Evolutionary conservation across 2,329 filamentous ascomycete species (phyloP).

Genomic region (Exserohilum rostratum): DNA sequence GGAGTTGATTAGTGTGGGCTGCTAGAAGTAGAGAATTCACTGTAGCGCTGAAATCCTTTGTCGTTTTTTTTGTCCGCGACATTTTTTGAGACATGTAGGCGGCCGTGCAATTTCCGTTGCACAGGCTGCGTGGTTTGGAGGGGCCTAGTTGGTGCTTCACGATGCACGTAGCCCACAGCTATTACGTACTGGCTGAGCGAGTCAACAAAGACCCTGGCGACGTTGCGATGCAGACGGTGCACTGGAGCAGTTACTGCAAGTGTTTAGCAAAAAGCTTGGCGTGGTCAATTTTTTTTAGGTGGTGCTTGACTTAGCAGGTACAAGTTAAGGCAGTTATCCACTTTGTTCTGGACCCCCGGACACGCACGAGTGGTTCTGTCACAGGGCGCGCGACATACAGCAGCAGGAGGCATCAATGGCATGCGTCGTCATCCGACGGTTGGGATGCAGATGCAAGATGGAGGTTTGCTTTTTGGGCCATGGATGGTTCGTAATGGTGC

Average conservation of each 20-base stretch:
- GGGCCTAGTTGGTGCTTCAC: constrained; percentile 21
- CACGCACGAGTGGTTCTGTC: constrained; percentile 9
- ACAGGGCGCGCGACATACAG: constrained; percentile 3
- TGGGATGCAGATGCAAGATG: neutral
- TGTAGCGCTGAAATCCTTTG: constrained; percentile 6
- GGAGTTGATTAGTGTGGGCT: neutral
- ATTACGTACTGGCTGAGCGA: constrained; percentile 28
- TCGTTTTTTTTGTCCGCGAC: constrained; percentile 2
- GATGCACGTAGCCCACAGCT: constrained; percentile 19
- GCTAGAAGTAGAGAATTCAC: constrained; percentile 3
- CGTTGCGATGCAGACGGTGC: constrained; percentile 1
- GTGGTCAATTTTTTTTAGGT: constrained; percentile 1
- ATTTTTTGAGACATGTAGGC: constrained; percentile 12
- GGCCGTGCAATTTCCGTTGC: constrained; percentile 20
- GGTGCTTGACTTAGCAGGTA: constrained; percentile 20
- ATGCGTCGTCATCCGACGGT: neutral
- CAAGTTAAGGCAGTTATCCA: constrained; percentile 9
- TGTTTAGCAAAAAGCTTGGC: constrained; percentile 10
- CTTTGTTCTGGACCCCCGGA: constrained; percentile 20
- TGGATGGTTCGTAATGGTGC: no score
- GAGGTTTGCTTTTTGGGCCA: no score
- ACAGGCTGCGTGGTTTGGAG: constrained; percentile 6
- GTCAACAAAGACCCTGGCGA: constrained; percentile 19
- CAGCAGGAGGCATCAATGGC: no score
- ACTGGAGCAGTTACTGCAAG: constrained; percentile 6